phyloP scores from a whole-genome alignment of 2,329 filamentous ascomycete genomes.

The Proliferodiscus dingleyae region DNA sequence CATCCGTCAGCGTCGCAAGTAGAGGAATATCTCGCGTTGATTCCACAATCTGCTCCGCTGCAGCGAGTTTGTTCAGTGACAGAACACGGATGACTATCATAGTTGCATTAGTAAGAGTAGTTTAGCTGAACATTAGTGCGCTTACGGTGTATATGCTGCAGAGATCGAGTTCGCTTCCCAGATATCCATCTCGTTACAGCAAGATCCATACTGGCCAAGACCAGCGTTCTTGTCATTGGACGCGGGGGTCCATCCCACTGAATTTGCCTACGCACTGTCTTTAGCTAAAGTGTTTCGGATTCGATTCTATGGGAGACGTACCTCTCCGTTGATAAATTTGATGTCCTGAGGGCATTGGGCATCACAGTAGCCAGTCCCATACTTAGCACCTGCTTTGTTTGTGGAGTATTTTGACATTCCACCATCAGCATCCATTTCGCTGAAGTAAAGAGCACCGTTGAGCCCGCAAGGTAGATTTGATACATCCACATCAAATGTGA shows the following conservation, averaged over 20 bases:
- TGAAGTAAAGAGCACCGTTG: conserved; percentile 67
- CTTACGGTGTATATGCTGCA: conserved; percentile 49
- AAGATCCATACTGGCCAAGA: conserved; percentile 50
- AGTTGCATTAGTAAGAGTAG: conserved; percentile 1
- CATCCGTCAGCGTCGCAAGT: conserved; percentile 58
- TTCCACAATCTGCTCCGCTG: conserved; percentile 39
- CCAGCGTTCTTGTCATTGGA: conserved; percentile 49
- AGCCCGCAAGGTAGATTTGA: conserved; percentile 65
- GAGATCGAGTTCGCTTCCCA: conserved; percentile 60
- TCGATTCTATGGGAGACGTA: conserved; percentile 25
- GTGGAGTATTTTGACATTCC: conserved; percentile 46
- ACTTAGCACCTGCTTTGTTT: conserved; percentile 54
- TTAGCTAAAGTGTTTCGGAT: conserved; percentile 11
- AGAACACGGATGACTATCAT: conserved; percentile 46
- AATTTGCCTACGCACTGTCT: conserved; percentile 41
- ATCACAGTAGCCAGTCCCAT: conserved; percentile 62
- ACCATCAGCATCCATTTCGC: conserved; percentile 60
- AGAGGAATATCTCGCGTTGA: conserved; percentile 45
- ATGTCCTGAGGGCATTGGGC: conserved; percentile 50
- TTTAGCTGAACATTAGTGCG: not conserved
- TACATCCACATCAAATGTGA: conserved; percentile 70
- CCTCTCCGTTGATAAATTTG: conserved; percentile 50
- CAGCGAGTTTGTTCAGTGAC: conserved; percentile 41
- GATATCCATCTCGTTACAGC: conserved; percentile 65
- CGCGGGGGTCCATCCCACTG: conserved; percentile 46